Percentiles rank a stretch among this genome's conserved stretches.
phyloP scores from a whole-genome alignment of 306 rosid species.

The Trifolium repens region DNA sequence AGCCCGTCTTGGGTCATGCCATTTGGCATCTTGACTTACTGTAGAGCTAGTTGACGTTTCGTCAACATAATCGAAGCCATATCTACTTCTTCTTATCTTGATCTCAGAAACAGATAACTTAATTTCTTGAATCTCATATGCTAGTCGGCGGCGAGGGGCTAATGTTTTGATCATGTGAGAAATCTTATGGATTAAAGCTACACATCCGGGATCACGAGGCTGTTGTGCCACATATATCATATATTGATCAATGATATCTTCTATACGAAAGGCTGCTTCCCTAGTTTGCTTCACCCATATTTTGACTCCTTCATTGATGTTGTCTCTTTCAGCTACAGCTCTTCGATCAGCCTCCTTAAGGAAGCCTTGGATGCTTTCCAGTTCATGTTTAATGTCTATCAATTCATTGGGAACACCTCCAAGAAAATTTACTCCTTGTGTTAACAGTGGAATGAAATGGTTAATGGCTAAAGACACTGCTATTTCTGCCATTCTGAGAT shows the following conservation, averaged over 20 bases:
- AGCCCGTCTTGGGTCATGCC: background rate
- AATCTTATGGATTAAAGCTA: background rate
- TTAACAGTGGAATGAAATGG: background rate
- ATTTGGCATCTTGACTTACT: background rate
- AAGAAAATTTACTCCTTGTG: background rate
- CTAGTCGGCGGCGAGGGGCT: background rate
- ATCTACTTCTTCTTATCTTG: background rate
- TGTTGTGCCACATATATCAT: background rate
- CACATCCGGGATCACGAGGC: background rate
- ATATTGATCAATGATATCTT: slow-evolving; percentile 19
- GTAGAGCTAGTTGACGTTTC: too few relatives aligned
- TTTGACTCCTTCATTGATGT: background rate
- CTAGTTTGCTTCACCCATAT: background rate
- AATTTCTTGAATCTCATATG: background rate
- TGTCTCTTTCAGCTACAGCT: background rate
- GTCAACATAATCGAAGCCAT: background rate
- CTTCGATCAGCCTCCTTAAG: background rate
- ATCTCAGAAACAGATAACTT: background rate
- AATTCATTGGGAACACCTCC: background rate
- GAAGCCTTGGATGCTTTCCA: background rate
- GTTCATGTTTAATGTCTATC: background rate
- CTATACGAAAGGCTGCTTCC: background rate
- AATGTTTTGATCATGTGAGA: background rate
- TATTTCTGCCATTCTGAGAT: background rate
- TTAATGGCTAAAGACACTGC: slow-evolving; percentile 8